Conservation (phyloP, 2,329 filamentous ascomycete species). For the Graphium sp. region DNA sequence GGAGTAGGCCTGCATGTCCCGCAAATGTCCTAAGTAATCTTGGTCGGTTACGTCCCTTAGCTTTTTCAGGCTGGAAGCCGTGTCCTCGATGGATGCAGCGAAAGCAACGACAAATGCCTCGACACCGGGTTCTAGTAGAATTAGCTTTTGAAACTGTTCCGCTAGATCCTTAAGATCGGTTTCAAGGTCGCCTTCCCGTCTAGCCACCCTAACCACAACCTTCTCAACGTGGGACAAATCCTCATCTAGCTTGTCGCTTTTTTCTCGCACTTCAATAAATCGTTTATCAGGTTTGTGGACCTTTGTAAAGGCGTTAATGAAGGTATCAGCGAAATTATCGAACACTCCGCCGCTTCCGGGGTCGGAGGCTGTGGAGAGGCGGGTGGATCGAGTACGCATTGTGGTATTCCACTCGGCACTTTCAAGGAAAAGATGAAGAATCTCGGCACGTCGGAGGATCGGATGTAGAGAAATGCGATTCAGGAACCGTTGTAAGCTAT, state of each 20-base stretch:
- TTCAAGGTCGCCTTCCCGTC: conserved; percentile 77
- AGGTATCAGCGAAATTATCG: conserved; percentile 87
- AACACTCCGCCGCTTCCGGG: conserved; percentile 53
- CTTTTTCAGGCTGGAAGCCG: conserved; percentile 57
- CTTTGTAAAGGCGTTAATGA: conserved; percentile 94
- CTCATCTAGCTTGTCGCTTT: conserved; percentile 85
- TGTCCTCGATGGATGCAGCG: conserved; percentile 71
- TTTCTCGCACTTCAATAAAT: conserved; percentile 86
- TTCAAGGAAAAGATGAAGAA: conserved; percentile 83
- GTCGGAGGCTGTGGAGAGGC: conserved; percentile 36
- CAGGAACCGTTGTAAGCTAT: conserved; percentile 84
- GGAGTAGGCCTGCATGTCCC: conserved; percentile 93
- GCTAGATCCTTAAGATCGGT: conserved; percentile 77
- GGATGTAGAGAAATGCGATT: conserved; percentile 77
- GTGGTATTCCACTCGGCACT: conserved; percentile 91
- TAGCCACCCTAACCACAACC: conserved; percentile 78
- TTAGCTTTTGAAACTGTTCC: conserved; percentile 87
- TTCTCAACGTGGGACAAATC: conserved; percentile 89
- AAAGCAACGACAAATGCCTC: conserved; percentile 73
- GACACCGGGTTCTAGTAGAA: conserved; percentile 74
- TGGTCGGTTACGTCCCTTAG: conserved; percentile 88
- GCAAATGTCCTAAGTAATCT: conserved; percentile 80
- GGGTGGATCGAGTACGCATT: conserved; percentile 62
- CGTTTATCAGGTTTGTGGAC: conserved; percentile 88
- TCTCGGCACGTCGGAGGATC: conserved; percentile 63